Evolutionary conservation across 352 stramenopile genomes (phyloP).

Genomic region (Sclerospora graminicola): DNA sequence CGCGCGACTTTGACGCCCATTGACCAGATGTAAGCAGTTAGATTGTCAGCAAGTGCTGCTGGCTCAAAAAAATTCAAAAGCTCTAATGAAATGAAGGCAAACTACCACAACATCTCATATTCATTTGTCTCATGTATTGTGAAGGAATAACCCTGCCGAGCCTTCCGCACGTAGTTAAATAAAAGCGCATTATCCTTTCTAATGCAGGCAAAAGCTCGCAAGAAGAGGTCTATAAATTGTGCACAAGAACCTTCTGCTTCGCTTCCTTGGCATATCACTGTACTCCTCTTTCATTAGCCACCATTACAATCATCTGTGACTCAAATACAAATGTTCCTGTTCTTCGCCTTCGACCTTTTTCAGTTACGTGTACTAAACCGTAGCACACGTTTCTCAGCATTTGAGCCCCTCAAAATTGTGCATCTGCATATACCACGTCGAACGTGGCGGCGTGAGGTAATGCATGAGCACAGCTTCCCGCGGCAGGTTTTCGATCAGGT

Average conservation of each 20-base stretch:
- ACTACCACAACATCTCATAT: neutral
- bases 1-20: conserved; percentile 25
- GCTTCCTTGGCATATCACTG: neutral
- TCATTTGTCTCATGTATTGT: neutral
- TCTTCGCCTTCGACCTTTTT: neutral
- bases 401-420: conserved; percentile 57
- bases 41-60: conserved; percentile 19
- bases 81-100: neutral
- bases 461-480: conserved; percentile 15
- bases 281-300: neutral
- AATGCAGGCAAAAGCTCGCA: conserved; percentile 12
- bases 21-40: conserved; percentile 15
- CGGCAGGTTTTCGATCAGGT: conserved; percentile 38
- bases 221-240: neutral
- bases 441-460: conserved; percentile 62
- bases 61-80: conserved; percentile 5
- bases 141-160: conserved; percentile 1
- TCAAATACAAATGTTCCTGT: conserved; percentile 3
- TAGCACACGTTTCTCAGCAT: conserved; percentile 17
- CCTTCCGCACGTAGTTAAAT: conserved; percentile 22
- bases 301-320: conserved; percentile 2
- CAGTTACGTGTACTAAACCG: neutral
- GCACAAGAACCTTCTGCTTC: neutral
- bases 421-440: conserved; percentile 81
- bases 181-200: conserved; percentile 27